Evolutionary conservation across 768 basidiomycete genomes (phyloP).

Genomic region (Galerina sulciceps): DNA sequence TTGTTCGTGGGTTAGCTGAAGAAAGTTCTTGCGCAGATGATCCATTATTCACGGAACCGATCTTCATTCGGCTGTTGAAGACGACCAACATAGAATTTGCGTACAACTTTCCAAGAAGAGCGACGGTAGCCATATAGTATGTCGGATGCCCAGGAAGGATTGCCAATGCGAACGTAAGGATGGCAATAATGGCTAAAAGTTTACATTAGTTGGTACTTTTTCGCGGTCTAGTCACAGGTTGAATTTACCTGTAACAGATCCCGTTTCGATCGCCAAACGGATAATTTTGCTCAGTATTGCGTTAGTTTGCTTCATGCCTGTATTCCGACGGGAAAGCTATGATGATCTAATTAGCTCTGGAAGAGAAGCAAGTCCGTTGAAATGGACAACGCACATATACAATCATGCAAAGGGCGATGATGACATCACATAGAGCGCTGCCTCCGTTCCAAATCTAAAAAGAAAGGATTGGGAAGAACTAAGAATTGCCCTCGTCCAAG

Average conservation of each 20-base stretch:
- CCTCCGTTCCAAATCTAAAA: conserved; percentile 14
- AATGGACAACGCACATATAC: conserved; percentile 5
- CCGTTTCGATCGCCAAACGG: conserved; percentile 12
- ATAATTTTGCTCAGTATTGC: conserved; percentile 10
- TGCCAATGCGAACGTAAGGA: conserved; percentile 8
- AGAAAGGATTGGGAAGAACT: not conserved
- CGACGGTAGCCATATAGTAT: conserved; percentile 11
- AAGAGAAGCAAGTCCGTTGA: not conserved
- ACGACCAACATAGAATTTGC: conserved; percentile 15
- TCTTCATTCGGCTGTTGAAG: conserved; percentile 14
- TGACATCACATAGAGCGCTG: conserved; percentile 10
- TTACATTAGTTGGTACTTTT: not conserved
- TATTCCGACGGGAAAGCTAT: conserved; percentile 8
- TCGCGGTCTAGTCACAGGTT: not conserved
- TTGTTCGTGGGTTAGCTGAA: not conserved
- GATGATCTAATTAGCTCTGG: not conserved
- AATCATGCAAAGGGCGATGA: conserved; percentile 13
- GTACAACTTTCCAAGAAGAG: conserved; percentile 13
- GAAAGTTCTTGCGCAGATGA: not conserved
- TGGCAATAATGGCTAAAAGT: conserved; percentile 8
- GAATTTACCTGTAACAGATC: conserved; percentile 9
- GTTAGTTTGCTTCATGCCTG: conserved; percentile 11
- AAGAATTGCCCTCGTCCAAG: not conserved
- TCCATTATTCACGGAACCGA: not conserved
- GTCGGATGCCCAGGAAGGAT: conserved; percentile 11